Evolutionary conservation across 2,329 filamentous ascomycete genomes (phyloP), one percentile per base, ranked within the genome.

Genomic region (Neofusicoccum kwambonambiense): DNA sequence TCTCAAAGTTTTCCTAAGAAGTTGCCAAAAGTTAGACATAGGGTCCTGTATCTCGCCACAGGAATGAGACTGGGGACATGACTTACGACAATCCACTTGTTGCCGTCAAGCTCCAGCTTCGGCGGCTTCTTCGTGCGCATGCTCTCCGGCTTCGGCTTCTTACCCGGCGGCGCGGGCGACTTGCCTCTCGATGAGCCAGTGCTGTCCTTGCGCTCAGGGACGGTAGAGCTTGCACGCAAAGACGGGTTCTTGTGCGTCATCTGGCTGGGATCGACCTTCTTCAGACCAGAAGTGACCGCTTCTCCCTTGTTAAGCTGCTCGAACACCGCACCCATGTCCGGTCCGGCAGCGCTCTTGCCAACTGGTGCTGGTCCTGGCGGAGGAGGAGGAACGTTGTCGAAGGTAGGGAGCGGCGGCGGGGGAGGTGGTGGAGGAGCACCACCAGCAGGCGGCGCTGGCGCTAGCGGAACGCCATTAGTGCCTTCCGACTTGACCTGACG

Each of bases 211-310:
- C 84, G 80, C 65, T 83, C 83, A 1, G 90, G 84, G 3, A 94
- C 91, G 1, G 87, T 85, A 12, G 91, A 90, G 67, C 83, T 83
- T 27, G 91, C 86, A 68, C 95, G 89, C 65, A 99, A 83, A 9
- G 89, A 87, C 13, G 95, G 95, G 79, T 99, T 99, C 83, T 98
- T 98, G 81, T 99, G 95, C 66, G 95, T 99, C 94, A 97, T 97
- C 78, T 98, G 85, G 62, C 91, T 95, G 75, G 89, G 90, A 80
- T 97, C 94, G 57, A 99, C 95, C 82, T 97, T 99, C 70, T 91
- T 90, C 41, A 99, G 84, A 37, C 91, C 89, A 69, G 91, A 88
- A 3, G 95, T 99, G 66, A 99, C 91, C n/a, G 87, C 84, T 66
- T 91, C 88, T 65, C 95, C 95, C 76, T 90, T 89, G 80, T 98